phyloP scores from a whole-genome alignment of 1,284 basidiomycete species.

The Trichosporon sp. region DNA sequence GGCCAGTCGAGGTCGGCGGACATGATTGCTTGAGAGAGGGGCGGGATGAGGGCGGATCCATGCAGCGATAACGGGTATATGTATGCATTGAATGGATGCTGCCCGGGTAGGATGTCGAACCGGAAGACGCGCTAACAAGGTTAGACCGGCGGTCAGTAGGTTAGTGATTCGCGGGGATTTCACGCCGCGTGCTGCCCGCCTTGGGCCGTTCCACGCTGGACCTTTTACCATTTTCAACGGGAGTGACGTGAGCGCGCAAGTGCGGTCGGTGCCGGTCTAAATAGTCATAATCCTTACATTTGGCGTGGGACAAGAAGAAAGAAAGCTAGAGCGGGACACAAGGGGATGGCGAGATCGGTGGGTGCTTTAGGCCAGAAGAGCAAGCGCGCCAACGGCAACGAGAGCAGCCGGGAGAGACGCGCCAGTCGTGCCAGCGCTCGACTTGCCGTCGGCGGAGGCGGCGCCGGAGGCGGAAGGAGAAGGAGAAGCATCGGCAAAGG shows the following conservation, averaged over 20 bases:
- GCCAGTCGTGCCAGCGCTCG: background rate
- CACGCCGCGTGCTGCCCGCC: background rate
- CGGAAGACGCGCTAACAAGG: constrained; percentile 7
- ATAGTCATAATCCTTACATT: constrained; percentile 12
- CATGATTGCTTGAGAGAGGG: background rate
- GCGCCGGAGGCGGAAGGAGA: background rate
- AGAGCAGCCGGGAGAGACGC: constrained; percentile 8
- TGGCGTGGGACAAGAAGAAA: background rate
- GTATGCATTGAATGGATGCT: background rate
- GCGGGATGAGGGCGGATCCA: background rate
- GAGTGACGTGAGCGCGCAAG: too few relatives aligned
- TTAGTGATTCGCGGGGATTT: constrained; percentile 7
- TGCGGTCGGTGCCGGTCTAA: background rate
- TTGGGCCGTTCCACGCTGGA: background rate
- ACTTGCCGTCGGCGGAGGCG: background rate
- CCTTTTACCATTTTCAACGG: background rate
- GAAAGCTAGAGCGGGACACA: background rate
- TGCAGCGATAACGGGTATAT: background rate
- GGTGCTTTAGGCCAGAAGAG: background rate
- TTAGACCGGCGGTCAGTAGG: constrained; percentile 16
- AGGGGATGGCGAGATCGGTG: background rate
- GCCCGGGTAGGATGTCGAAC: background rate
- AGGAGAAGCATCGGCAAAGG: background rate
- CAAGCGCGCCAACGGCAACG: constrained; percentile 6
- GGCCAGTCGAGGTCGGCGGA: constrained; percentile 14